Evolutionary conservation across 768 basidiomycete genomes (phyloP).

Genomic region (Naganishia vaughanmartiniae): DNA sequence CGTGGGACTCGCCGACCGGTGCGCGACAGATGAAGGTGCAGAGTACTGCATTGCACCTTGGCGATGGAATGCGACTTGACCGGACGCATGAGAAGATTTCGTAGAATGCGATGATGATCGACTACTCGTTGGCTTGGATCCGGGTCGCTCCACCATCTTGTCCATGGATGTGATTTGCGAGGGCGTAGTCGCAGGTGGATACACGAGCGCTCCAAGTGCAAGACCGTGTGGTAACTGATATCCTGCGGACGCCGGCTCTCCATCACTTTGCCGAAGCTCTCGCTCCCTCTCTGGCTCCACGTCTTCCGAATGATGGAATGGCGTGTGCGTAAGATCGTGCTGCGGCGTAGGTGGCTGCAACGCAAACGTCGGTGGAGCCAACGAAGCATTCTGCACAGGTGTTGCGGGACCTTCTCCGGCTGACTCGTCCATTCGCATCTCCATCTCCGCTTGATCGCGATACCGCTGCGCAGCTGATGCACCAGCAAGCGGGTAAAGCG

Average conservation of each 20-base stretch:
- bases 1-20: conserved; percentile 12
- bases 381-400: background rate
- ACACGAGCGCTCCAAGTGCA: background rate
- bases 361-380: conserved; percentile 20
- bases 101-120: conserved; percentile 12
- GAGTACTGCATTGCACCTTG: background rate
- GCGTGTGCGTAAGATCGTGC: conserved; percentile 13
- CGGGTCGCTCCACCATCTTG: background rate
- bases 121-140: conserved; percentile 1
- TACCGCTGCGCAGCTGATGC: background rate
- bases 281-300: background rate
- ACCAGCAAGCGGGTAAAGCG: background rate
- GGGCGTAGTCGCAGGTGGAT: background rate
- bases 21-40: background rate
- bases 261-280: background rate
- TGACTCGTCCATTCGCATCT: background rate
- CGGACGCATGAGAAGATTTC: background rate
- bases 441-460: background rate
- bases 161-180: background rate
- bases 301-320: conserved; percentile 2
- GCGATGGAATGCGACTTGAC: background rate
- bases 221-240: background rate
- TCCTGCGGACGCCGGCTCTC: background rate
- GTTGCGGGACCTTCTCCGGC: conserved; percentile 4
- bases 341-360: conserved; percentile 28